These are phyloP conservation scores for Alternaria infectoria DNA, from an alignment of 2,329 filamentous ascomycete genomes.

Conservation along the genomic window DNA sequence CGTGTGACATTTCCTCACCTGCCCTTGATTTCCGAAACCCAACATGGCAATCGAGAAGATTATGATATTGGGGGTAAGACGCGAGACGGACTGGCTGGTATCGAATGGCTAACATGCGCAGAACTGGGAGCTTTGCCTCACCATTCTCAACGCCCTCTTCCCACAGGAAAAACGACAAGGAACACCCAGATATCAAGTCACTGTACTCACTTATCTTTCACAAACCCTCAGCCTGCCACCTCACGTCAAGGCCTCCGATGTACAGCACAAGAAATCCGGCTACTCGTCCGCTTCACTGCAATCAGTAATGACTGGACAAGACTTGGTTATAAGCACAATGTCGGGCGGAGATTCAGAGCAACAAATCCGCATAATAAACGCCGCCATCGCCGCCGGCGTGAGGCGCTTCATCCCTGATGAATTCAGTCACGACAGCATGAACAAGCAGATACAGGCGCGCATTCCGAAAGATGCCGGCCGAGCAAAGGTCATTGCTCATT, in stretches of 20 bases:
- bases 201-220: slow-evolving; percentile 35
- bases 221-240: slow-evolving; percentile 28
- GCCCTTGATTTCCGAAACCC: not conserved
- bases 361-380: slow-evolving; percentile 47
- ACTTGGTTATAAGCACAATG: slow-evolving; percentile 47
- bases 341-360: slow-evolving; percentile 33
- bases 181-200: slow-evolving; percentile 16
- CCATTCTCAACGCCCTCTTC: slow-evolving; percentile 34
- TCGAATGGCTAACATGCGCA: slow-evolving; percentile 15
- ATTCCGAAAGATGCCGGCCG: slow-evolving; percentile 38
- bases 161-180: not conserved
- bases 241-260: slow-evolving; percentile 7
- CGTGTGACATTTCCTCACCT: not conserved
- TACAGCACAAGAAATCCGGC: slow-evolving; percentile 35
- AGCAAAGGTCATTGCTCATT: slow-evolving; percentile 38
- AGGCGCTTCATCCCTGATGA: slow-evolving; percentile 52
- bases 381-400: slow-evolving; percentile 48
- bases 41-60: slow-evolving; percentile 30
- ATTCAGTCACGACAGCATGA: slow-evolving; percentile 48
- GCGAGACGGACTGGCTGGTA: not conserved
- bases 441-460: slow-evolving; percentile 36
- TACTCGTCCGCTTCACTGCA: slow-evolving; percentile 40
- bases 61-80: slow-evolving; percentile 36
- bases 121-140: slow-evolving; percentile 32
- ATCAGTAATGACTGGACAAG: slow-evolving; percentile 42